Base-by-base conservation (phyloP, 345 rosid genomes). In the Isatis tinctoria region DNA sequence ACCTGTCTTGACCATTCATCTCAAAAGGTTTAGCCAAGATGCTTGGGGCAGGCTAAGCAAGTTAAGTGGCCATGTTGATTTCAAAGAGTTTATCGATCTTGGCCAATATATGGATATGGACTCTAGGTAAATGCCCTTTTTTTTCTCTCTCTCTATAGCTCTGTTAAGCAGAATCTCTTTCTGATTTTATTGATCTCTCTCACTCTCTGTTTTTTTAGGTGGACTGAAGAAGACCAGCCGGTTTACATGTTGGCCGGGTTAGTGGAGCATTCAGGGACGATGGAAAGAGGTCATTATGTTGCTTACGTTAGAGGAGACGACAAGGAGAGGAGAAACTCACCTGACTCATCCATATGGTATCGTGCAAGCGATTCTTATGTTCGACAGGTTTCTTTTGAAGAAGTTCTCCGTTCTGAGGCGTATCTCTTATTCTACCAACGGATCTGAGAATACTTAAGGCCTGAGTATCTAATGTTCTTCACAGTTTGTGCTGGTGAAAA, bases 11-110 rank as follows among this genome's bases (percentile, higher is more conserved):
- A 92, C 97, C 39, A 78, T 95, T 80, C 99, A 95, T 84, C 82
- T 95, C 70, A 95, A 95, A 71, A 85, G 99, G 79, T 95, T 95
- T 74, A 84, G 86, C 83, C 99, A 95, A 82, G 96, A 92, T 79
- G 41, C 75, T 80, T 92, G 87, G 17, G 99, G 99, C 74, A 91
- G 93, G 53, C 79, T 90, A 70, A 90, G 85, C 83, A 95, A 95
- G 85, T 81, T 95, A 82, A 87, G 82, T 22, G 99, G 99, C 32
- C 96, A 87, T 82, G 87, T 95, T 75, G 80, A 69, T 69, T 95
- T 95, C 70, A 54, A 83, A 73, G 97, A 90, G 67, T 37, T 41
- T 37, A 77, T 95, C 16, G 89, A 95, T 85, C 87, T 95, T 66
- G 75, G 80, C 60, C 92, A 89, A 16, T 95, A 80, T 51, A 77